Evolutionary conservation across 805 yeast species (phyloP).

Genomic region (Clavispora phyllophila): DNA sequence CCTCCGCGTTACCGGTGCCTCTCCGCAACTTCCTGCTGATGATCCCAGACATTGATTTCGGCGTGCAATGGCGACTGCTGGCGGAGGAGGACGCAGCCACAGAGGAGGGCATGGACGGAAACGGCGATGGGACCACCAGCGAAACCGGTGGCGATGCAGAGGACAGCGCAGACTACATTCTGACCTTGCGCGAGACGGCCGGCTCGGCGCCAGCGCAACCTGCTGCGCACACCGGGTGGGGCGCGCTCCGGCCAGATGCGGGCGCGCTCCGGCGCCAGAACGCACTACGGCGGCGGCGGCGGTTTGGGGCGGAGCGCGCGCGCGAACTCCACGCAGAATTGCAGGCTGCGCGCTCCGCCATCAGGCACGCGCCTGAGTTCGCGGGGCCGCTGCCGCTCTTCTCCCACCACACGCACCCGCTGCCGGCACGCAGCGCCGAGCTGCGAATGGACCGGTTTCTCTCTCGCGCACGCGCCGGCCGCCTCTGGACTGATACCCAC

Average conservation of each 20-base stretch:
- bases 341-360: slow-evolving; percentile 3
- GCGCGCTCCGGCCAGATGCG: slow-evolving; percentile 6
- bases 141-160: no score
- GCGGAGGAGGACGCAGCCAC: not conserved
- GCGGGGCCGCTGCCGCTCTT: slow-evolving; percentile 10
- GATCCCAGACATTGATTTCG: not conserved
- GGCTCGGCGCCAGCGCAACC: not conserved
- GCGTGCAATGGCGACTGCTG: not conserved
- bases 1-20: slow-evolving; percentile 3
- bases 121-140: not conserved
- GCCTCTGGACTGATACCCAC: not conserved
- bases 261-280: slow-evolving; percentile 30
- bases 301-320: slow-evolving; percentile 2
- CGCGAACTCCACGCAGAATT: slow-evolving; percentile 4
- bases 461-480: not conserved
- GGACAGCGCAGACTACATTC: no score
- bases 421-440: not conserved
- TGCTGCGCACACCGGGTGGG: not conserved
- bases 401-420: slow-evolving; percentile 1
- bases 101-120: not conserved
- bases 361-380: slow-evolving; percentile 1
- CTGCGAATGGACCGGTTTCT: slow-evolving; percentile 3
- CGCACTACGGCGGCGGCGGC: slow-evolving; percentile 21
- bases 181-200: no score
- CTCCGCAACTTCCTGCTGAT: slow-evolving; percentile 5